Conservation (phyloP, 2,329 filamentous ascomycete species). For the Graphilbum sp. region DNA sequence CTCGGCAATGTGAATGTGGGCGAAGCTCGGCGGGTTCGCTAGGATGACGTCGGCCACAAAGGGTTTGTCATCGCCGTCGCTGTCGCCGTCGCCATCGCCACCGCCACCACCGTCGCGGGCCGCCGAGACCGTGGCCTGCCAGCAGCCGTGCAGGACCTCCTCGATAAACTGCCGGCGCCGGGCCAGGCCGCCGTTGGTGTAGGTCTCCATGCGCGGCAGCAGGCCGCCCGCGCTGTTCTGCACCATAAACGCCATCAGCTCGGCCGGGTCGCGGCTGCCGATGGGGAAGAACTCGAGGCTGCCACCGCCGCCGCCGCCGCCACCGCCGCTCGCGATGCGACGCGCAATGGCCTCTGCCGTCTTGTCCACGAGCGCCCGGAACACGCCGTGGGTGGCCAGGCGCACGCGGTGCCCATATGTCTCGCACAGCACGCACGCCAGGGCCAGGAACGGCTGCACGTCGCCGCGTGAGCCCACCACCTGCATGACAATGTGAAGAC, state of each 20-base stretch:
- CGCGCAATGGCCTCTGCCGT: not conserved
- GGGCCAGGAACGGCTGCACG: conserved; percentile 58
- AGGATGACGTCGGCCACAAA: conserved; percentile 70
- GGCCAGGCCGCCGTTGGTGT: conserved; percentile 52
- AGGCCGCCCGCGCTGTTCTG: conserved; percentile 56
- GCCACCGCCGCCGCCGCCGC: conserved; percentile 45
- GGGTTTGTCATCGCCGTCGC: conserved; percentile 20
- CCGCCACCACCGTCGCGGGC: conserved; percentile 28
- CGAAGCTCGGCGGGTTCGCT: conserved; percentile 63
- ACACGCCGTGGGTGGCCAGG: conserved; percentile 55
- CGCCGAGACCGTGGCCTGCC: conserved; percentile 38
- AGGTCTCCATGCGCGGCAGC: conserved; percentile 62
- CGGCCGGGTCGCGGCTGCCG: conserved; percentile 49
- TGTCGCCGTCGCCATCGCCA: not conserved
- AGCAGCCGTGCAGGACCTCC: conserved; percentile 65
- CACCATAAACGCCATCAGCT: conserved; percentile 80
- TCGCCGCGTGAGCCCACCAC: conserved; percentile 61
- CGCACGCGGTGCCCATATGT: conserved; percentile 56
- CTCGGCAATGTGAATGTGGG: conserved; percentile 59
- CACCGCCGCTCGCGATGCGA: too few species aligned
- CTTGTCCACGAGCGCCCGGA: conserved; percentile 48
- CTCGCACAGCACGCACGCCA: conserved; percentile 48
- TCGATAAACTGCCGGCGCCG: conserved; percentile 59
- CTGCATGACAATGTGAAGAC: conserved; percentile 47
- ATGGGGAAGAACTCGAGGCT: conserved; percentile 62